Conservation (phyloP, 306 rosid species). For the Quercus variabilis region DNA sequence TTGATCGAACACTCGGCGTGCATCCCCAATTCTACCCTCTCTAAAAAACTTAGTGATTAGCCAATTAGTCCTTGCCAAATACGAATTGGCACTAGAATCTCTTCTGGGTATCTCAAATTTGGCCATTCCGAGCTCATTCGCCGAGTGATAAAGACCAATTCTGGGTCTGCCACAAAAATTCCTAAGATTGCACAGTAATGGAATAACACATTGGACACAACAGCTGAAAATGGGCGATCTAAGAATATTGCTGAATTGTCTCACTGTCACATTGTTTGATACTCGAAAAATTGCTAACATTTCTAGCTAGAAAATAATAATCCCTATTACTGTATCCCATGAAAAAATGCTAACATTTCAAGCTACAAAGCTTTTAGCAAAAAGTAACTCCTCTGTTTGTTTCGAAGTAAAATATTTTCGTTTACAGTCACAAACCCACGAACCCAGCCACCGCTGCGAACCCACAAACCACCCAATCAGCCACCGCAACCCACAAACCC, state of each 20-base stretch:
- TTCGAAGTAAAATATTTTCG: too few relatives aligned
- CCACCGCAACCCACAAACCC: too few relatives aligned
- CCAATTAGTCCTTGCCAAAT: conserved; percentile 35
- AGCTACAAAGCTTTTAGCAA: too few relatives aligned
- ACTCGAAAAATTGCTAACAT: background rate
- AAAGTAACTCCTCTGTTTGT: too few relatives aligned
- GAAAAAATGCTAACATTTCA: too few relatives aligned
- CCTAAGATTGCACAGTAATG: background rate
- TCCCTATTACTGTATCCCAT: background rate
- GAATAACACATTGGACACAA: background rate
- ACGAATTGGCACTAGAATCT: conserved; percentile 23
- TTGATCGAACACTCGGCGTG: conserved; percentile 38
- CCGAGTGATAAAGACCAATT: conserved; percentile 14
- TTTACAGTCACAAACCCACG: too few relatives aligned
- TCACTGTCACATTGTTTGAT: background rate
- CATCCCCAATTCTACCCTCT: conserved; percentile 31
- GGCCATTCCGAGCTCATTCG: background rate
- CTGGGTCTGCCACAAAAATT: background rate
- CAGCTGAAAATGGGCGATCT: conserved; percentile 7
- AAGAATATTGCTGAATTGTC: background rate
- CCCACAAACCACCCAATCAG: too few relatives aligned
- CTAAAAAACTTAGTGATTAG: conserved; percentile 25
- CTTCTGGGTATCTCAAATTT: conserved; percentile 15
- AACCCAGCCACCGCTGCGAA: too few relatives aligned
- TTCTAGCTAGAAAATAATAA: background rate